A percentile compares a stretch with the other conserved stretches of the same genome.
These are phyloP conservation scores for Lotmaria passim DNA, from an alignment of 208 protist species.

Conservation along the genomic window DNA sequence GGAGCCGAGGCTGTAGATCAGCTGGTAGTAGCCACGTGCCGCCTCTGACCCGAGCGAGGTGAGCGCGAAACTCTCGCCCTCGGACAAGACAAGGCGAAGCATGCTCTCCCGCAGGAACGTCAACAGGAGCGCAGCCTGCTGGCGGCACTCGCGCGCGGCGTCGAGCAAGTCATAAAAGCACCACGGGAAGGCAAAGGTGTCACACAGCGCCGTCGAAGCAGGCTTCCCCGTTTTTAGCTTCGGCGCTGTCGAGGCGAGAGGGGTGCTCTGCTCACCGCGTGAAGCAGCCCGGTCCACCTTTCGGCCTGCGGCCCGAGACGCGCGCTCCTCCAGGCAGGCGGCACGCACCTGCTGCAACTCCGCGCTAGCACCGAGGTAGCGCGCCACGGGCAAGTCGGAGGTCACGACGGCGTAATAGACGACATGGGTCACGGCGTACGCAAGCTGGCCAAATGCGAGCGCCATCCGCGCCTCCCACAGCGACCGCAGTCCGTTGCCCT, in stretches of 20 bases:
- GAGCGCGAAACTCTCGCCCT: conserved; percentile 90
- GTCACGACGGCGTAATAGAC: conserved; percentile 58
- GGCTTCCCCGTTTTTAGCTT: too few relatives aligned
- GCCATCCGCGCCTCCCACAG: conserved; percentile 60
- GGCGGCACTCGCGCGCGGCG: conserved; percentile 2
- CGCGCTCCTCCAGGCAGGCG: conserved; percentile 25
- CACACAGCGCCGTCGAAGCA: background rate
- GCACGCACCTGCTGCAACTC: conserved; percentile 35
- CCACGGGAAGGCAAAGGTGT: conserved; percentile 33
- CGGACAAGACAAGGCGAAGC: conserved; percentile 82
- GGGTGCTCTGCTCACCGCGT: too few relatives aligned
- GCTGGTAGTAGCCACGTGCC: conserved; percentile 87
- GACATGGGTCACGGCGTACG: conserved; percentile 49
- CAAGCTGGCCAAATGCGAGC: conserved; percentile 63
- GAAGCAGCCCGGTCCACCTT: background rate
- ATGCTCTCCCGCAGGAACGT: conserved; percentile 85
- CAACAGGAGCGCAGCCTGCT: conserved; percentile 40
- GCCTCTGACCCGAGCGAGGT: conserved; percentile 55
- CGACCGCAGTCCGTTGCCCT: conserved; percentile 25
- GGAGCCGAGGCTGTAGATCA: conserved; percentile 89
- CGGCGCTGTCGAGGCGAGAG: too few relatives aligned
- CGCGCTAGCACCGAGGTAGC: conserved; percentile 34
- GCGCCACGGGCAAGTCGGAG: conserved; percentile 26
- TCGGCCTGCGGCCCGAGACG: background rate
- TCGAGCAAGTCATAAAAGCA: conserved; percentile 29